Conservation (phyloP, 495 filamentous ascomycete genomes). For the Rhypophila decipiens region DNA sequence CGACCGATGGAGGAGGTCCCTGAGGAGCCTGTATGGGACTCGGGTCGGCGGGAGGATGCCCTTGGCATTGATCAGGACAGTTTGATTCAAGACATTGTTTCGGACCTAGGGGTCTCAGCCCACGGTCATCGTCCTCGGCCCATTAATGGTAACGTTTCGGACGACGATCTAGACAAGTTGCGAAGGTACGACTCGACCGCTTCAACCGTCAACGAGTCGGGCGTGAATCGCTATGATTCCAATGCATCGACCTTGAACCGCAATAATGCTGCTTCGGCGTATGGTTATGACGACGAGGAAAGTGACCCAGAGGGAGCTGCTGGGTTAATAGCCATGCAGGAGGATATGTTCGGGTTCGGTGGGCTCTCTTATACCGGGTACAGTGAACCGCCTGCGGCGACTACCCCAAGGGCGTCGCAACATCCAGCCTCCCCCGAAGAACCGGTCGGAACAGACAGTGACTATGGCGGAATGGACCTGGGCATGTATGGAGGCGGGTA, state of each 20-base stretch:
- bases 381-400: slow-evolving; percentile 10
- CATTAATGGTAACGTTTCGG: slow-evolving; percentile 32
- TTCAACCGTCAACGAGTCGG: slow-evolving; percentile 29
- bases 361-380: slow-evolving; percentile 25
- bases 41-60: slow-evolving; percentile 25
- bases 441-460: slow-evolving; percentile 58
- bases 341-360: slow-evolving; percentile 65
- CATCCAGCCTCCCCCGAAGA: slow-evolving; percentile 34
- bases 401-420: slow-evolving; percentile 4
- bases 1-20: slow-evolving; percentile 40
- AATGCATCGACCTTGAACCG: slow-evolving; percentile 43
- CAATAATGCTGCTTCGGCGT: slow-evolving; percentile 26
- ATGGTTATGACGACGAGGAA: slow-evolving; percentile 48
- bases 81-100: slow-evolving; percentile 49
- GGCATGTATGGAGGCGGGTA: slow-evolving; percentile 69
- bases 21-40: slow-evolving; percentile 32
- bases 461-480: slow-evolving; percentile 67
- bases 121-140: slow-evolving; percentile 23
- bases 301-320: slow-evolving; percentile 89
- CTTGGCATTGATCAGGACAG: slow-evolving; percentile 40
- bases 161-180: slow-evolving; percentile 36
- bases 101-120: slow-evolving; percentile 33
- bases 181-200: slow-evolving; percentile 45
- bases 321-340: slow-evolving; percentile 74
- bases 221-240: slow-evolving; percentile 38